These are phyloP conservation scores for Linaria vulgaris DNA, from an alignment of 257 asterid genomes.

Conservation along the genomic window DNA sequence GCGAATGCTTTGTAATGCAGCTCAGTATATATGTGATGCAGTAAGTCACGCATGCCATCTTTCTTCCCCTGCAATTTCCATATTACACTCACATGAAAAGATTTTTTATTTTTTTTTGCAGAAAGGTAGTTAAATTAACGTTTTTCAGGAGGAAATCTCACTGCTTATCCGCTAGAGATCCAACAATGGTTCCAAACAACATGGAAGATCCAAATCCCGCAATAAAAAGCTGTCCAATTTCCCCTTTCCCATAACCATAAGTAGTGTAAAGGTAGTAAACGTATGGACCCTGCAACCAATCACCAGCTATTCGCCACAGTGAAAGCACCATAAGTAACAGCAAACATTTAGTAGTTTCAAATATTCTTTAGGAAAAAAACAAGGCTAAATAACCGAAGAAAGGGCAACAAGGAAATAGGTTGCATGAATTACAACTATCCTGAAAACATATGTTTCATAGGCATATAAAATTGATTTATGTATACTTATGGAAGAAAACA, in stretches of 20 bases:
- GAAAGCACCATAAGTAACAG: conserved; percentile 29
- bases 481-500: background rate
- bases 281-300: conserved; percentile 69
- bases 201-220: conserved; percentile 71
- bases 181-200: conserved; percentile 63
- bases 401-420: conserved; percentile 3
- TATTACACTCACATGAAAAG: conserved; percentile 24
- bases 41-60: conserved; percentile 83
- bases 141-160: conserved; percentile 32
- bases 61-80: conserved; percentile 71
- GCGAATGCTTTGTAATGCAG: conserved; percentile 94
- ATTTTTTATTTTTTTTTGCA: background rate
- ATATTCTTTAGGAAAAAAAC: too few relatives aligned
- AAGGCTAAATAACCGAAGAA: background rate
- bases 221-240: conserved; percentile 60
- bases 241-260: conserved; percentile 60
- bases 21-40: conserved; percentile 84
- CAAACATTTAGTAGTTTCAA: conserved; percentile 8
- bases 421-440: background rate
- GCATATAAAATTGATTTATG: background rate
- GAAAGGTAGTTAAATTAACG: conserved; percentile 10
- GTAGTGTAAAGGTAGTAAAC: conserved; percentile 60
- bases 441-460: background rate
- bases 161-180: conserved; percentile 69
- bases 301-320: conserved; percentile 49